Percentiles rank a stretch among this genome's conserved stretches.
Conservation (phyloP, 495 filamentous ascomycete species). For the Platismatia glauca region DNA sequence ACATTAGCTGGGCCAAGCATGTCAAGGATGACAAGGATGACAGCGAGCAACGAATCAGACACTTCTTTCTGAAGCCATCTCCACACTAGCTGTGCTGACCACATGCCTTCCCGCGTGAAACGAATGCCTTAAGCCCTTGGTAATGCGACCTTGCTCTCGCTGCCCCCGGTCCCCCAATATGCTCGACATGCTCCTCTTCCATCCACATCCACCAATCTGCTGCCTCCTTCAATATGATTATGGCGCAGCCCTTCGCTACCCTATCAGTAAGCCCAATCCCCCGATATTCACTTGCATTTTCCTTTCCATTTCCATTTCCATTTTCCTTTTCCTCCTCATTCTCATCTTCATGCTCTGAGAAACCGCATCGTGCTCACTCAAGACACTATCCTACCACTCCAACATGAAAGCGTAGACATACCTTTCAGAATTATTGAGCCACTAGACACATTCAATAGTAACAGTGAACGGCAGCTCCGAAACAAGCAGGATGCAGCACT, state of each 20-base stretch:
- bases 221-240: neutral
- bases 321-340: neutral
- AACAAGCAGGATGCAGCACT: conserved; percentile 5
- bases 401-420: conserved; percentile 3
- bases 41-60: neutral
- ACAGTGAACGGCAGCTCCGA: neutral
- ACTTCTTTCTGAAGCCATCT: neutral
- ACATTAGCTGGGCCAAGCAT: neutral
- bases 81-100: neutral
- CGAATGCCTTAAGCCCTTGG: neutral
- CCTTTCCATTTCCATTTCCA: neutral
- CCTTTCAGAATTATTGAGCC: neutral
- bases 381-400: no score
- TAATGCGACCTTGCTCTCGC: neutral
- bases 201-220: no score
- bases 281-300: neutral
- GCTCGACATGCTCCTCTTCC: neutral
- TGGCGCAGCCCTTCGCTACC: neutral
- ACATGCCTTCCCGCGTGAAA: conserved; percentile 1
- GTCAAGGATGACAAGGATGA: no score
- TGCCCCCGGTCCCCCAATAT: neutral
- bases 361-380: no score
- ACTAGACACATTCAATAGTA: neutral
- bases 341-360: no score
- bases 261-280: neutral